These are phyloP conservation scores for Carex littledalei DNA, from an alignment of 176 grass and related monocot species.

Conservation along the genomic window DNA sequence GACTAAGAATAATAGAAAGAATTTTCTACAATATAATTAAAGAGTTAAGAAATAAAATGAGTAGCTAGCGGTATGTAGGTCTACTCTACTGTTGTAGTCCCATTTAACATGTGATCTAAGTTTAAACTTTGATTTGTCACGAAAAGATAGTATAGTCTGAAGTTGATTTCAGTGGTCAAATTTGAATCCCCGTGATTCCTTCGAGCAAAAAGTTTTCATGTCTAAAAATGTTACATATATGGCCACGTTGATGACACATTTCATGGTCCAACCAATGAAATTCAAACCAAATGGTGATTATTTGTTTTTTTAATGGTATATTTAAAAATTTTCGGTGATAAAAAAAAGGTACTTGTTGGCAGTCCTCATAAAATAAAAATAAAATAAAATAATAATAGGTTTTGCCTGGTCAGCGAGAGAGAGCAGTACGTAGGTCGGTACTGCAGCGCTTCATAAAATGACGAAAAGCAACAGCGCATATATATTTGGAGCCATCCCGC, in stretches of 20 bases:
- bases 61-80: no score
- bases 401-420: not conserved
- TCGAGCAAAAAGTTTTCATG: not conserved
- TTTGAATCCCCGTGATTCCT: not conserved
- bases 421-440: not conserved
- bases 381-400: not conserved
- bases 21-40: no score
- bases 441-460: not conserved
- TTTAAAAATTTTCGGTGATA: no score
- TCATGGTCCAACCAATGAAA: no score
- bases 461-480: constrained; percentile 1
- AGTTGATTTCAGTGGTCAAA: constrained; percentile 19
- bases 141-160: not conserved
- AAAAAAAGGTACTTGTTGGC: no score
- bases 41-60: no score
- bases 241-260: no score
- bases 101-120: constrained; percentile 9
- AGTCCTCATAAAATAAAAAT: no score
- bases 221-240: no score
- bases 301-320: no score
- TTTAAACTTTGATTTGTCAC: constrained; percentile 9
- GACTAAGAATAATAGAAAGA: no score
- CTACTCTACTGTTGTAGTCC: not conserved
- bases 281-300: no score
- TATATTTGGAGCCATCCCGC: constrained; percentile 27